These are phyloP conservation scores for Arthrobotrys megalospora DNA, from an alignment of 2,329 filamentous ascomycete species.

Conservation along the genomic window DNA sequence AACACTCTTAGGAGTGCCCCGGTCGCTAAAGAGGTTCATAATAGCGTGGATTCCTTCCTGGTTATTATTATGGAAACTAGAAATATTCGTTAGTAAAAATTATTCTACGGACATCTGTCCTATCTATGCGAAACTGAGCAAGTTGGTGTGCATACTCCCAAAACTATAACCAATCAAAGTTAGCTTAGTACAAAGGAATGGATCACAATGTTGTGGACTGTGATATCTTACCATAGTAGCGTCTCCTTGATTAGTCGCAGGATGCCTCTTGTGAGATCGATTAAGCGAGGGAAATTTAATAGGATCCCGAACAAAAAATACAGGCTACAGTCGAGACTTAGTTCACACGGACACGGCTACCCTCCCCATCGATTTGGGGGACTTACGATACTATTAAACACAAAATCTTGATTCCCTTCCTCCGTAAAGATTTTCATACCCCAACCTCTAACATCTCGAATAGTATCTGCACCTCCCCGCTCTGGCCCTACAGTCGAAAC, in stretches of 20 bases:
- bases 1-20: slow-evolving; percentile 77
- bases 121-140: background rate
- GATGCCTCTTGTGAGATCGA: slow-evolving; percentile 69
- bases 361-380: no score
- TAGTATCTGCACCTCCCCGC: slow-evolving; percentile 70
- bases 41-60: slow-evolving; percentile 77
- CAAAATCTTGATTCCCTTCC: slow-evolving; percentile 72
- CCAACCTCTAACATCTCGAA: slow-evolving; percentile 71
- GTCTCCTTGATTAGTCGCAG: slow-evolving; percentile 66
- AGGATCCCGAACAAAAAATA: slow-evolving; percentile 71
- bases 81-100: slow-evolving; percentile 17
- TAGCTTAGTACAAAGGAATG: background rate
- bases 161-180: slow-evolving; percentile 38
- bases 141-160: slow-evolving; percentile 58
- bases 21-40: slow-evolving; percentile 78
- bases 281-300: slow-evolving; percentile 71
- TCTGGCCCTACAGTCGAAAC: slow-evolving; percentile 70
- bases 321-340: slow-evolving; percentile 64
- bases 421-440: slow-evolving; percentile 72
- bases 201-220: background rate
- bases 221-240: slow-evolving; percentile 67
- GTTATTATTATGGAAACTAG: slow-evolving; percentile 67
- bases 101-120: background rate
- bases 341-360: background rate
- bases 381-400: slow-evolving; percentile 68